Conservation (phyloP, 345 rosid species). For the Clausena lansium region DNA sequence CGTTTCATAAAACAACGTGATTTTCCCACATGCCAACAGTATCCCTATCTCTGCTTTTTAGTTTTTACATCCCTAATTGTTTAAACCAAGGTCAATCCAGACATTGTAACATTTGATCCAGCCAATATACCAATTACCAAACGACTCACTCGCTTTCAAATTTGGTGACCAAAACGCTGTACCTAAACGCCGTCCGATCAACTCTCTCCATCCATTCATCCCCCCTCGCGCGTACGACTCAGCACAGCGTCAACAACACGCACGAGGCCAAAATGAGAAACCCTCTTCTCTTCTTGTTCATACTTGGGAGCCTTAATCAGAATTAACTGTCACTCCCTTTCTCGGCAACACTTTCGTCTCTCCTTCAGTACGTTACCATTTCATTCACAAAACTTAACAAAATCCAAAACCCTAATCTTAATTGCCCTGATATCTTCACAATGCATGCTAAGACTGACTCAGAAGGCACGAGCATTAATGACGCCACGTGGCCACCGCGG, state of each 20-base stretch:
- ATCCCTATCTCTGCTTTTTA: background rate
- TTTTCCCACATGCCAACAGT: background rate
- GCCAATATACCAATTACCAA: no score
- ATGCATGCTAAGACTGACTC: constrained; percentile 97
- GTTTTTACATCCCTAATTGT: background rate
- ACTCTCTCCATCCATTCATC: no score
- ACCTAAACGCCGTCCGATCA: background rate
- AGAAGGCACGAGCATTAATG: constrained; percentile 69
- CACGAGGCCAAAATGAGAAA: background rate
- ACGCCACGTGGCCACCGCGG: constrained; percentile 60
- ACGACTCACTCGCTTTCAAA: background rate
- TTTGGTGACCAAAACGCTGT: background rate
- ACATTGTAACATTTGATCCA: background rate
- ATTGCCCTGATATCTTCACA: background rate
- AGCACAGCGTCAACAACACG: background rate
- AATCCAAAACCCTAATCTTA: background rate
- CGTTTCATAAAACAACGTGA: background rate
- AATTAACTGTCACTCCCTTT: background rate
- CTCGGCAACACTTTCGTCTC: background rate
- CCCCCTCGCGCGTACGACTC: background rate
- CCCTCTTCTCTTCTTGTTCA: background rate
- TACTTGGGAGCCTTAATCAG: background rate
- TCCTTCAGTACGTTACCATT: background rate
- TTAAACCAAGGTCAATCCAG: background rate
- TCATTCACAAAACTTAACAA: background rate